These are phyloP conservation scores for Penicillium frequentans DNA, from an alignment of 2,329 filamentous ascomycete species.

Conservation along the genomic window DNA sequence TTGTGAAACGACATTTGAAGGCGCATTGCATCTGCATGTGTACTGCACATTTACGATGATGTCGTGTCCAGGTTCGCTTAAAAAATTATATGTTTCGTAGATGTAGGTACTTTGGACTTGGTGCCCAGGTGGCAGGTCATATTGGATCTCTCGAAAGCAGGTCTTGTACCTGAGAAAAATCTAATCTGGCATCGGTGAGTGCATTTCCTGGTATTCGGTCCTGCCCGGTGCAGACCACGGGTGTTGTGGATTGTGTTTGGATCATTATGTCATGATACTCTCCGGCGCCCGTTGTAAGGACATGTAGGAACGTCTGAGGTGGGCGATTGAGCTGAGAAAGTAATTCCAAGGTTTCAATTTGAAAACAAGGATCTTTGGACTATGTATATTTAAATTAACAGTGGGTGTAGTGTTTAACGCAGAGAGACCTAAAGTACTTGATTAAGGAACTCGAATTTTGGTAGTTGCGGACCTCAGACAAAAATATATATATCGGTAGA, in stretches of 20 bases:
- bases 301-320: too few species aligned
- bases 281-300: too few species aligned
- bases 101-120: neutral
- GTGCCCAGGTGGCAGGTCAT: neutral
- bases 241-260: neutral
- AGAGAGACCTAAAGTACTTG: too few species aligned
- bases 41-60: neutral
- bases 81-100: neutral
- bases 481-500: too few species aligned
- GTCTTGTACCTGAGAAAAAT: neutral
- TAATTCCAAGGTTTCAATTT: too few species aligned
- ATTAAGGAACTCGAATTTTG: too few species aligned
- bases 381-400: too few species aligned
- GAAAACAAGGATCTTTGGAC: too few species aligned
- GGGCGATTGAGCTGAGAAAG: too few species aligned
- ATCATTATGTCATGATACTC: neutral
- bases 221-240: neutral
- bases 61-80: neutral
- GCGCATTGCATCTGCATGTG: neutral
- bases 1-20: neutral
- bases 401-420: too few species aligned
- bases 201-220: neutral
- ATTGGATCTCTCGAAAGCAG: neutral
- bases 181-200: neutral
- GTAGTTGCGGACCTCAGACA: too few species aligned